Evolutionary conservation across 164 flowering plant genomes (phyloP), one percentile per base, ranked within the genome.

Genomic region (Aristolochia californica): DNA sequence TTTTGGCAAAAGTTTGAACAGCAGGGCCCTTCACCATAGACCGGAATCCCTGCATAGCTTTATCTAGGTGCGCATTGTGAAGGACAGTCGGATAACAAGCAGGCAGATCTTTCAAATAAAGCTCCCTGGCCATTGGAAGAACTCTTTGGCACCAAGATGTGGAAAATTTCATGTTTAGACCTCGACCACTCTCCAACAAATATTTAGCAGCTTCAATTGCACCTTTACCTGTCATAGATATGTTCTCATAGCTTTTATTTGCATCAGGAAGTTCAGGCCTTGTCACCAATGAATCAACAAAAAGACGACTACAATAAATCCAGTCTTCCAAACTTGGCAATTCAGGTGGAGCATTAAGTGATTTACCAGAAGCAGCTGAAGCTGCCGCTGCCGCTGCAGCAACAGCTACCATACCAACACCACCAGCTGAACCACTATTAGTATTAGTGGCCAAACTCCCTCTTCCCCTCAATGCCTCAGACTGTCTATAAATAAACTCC

Each of bases 381-480:
- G 93, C 88, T 1, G 97, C 90, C 20, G 90, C 97, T 0, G 87
- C 97, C 9, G 87, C 95, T 9, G 90, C 97, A 16, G 91, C 97
- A 68, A 77, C 91, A 68, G 94, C 97, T 40, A 81, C 87, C 94
- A 88, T 84, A 48, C 97, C 95, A 65, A 71, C 90, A 67, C 88
- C 94, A 66, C 84, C 80, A 60, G 84, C 83, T 34, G 89, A 69
- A 55, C 90, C 83, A 72, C 83, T 78, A 62, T 66, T 77, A n/a
- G n/a, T n/a, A n/a, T n/a, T n/a, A 44, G 68, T 34, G 13, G 75
- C 75, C 63, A 74, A 48, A 4, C 87, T 84, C 45, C 91, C 93
- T 80, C 77, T 82, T 50, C 97, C 97, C 64, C 94, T 76, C 55
- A 85, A 60, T 25, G 79, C 76, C 72, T 91, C 97, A 67, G 76